Conservation (phyloP, 192 early-diverging fungal genomes). For the Coemansia sp. region DNA sequence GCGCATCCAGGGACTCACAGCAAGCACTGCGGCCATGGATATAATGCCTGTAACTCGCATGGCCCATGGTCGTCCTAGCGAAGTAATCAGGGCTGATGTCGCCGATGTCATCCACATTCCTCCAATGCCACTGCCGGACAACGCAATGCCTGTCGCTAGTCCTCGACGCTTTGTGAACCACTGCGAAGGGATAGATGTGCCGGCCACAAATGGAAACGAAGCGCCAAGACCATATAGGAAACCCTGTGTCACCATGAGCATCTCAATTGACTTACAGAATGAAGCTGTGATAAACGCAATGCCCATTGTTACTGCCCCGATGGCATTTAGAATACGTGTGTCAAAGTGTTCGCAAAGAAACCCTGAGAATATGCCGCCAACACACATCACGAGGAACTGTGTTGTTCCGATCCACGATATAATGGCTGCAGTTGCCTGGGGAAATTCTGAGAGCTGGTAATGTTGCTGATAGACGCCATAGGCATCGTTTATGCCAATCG, state of each 20-base stretch:
- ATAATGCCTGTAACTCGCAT: constrained; percentile 57
- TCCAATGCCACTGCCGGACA: constrained; percentile 56
- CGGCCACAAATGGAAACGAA: constrained; percentile 54
- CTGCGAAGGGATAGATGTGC: constrained; percentile 48
- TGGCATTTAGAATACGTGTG: constrained; percentile 41
- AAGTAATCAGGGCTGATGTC: constrained; percentile 43
- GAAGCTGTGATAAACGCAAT: constrained; percentile 42
- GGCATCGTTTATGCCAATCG: constrained; percentile 54
- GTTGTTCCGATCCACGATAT: constrained; percentile 56
- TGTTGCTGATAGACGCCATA: constrained; percentile 56
- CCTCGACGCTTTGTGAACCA: constrained; percentile 56
- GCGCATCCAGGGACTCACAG: constrained; percentile 51
- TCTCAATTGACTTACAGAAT: constrained; percentile 39
- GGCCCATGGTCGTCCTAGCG: constrained; percentile 56
- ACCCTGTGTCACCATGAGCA: constrained; percentile 55
- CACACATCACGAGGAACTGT: constrained; percentile 45
- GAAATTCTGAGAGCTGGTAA: constrained; percentile 52
- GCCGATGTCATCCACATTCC: constrained; percentile 58
- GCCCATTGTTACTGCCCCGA: constrained; percentile 49
- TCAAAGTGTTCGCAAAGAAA: constrained; percentile 55
- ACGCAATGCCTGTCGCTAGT: constrained; percentile 57
- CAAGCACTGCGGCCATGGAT: constrained; percentile 36
- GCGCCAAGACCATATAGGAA: constrained; percentile 54
- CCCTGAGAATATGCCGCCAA: constrained; percentile 44
- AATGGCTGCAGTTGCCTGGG: constrained; percentile 30